phyloP scores from a whole-genome alignment of 2,329 filamentous ascomycete species.

The Colletotrichum sp. region DNA sequence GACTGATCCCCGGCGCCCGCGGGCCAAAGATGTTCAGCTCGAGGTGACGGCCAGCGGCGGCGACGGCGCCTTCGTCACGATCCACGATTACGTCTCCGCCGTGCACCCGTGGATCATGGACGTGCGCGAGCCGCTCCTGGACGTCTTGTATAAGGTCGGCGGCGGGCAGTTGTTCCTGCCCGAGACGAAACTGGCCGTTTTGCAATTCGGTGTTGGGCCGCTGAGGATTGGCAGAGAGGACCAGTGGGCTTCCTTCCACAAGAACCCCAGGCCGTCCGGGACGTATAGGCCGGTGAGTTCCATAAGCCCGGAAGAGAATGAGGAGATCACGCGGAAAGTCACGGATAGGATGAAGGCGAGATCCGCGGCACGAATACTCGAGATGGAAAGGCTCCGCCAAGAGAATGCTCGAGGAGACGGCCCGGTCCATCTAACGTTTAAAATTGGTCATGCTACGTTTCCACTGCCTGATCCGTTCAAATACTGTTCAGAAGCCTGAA shows the following conservation, averaged over 20 bases:
- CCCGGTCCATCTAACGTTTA: background rate
- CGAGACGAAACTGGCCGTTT: background rate
- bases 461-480: background rate
- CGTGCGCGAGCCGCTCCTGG: background rate
- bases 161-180: background rate
- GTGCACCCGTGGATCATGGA: constrained; percentile 25
- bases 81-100: constrained; percentile 25
- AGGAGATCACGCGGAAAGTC: background rate
- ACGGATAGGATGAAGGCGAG: background rate
- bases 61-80: constrained; percentile 20
- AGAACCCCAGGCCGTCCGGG: background rate
- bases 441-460: background rate
- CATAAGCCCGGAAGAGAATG: background rate
- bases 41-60: background rate
- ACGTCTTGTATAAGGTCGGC: background rate
- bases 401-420: background rate
- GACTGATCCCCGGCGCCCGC: background rate
- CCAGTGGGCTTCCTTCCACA: background rate
- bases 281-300: no score
- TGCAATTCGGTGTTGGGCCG: background rate
- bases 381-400: constrained; percentile 2
- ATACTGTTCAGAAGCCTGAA: no score
- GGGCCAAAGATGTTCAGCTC: constrained; percentile 1
- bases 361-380: background rate
- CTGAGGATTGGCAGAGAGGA: background rate